Base-by-base conservation (phyloP, 2,329 filamentous ascomycete genomes). In the Arthrobotrys musiformis region DNA sequence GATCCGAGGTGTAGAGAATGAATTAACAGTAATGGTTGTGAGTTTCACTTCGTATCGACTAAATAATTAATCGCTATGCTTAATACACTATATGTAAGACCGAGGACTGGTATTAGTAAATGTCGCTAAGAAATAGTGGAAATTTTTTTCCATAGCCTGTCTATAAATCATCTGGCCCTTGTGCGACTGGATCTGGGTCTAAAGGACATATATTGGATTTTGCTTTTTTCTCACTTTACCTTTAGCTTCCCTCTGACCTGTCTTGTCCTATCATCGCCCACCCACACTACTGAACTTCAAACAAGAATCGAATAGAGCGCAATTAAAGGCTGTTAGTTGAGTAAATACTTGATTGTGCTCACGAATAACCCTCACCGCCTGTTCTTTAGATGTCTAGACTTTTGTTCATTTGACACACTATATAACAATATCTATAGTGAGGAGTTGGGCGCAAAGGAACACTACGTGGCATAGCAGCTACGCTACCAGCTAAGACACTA, bases 31-130 rank as follows among this genome's bases (percentile, higher is more conserved):
- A 56, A 61, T 48, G 44, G 72, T 63, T 24, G 42, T 40, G 37
- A 40, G 63, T 76, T 76, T 61, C 58, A 76, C 56, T 50, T 63
- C 58, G 58, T 76, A 60, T 76, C 72, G 72, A 76, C 64, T 76
- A 76, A 64, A 76, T 60, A 54, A 64, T 69, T 60, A 54, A 64
- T 69, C 69, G 58, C 62, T 76, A 70, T 64, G 42, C 46, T 68
- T 58, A 74, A 75, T 50, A 62, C 48, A 33, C 63, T 56, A 11
- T 61, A 30, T 37, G 62, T 68, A 56, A 62, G 68, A 64, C 52
- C 54, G 46, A 50, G 64, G 56, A 54, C 42, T n/a, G 64, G 63
- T 35, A 69, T 50, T 70, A 60, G 37, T 42, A 76, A 63, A 67
- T 26, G 62, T 69, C 72, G 64, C 72, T 70, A 76, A 70, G 64